Evolutionary conservation across 805 yeast genomes (phyloP), one percentile per base, ranked within the genome.

Genomic region (Candida easanensis): DNA sequence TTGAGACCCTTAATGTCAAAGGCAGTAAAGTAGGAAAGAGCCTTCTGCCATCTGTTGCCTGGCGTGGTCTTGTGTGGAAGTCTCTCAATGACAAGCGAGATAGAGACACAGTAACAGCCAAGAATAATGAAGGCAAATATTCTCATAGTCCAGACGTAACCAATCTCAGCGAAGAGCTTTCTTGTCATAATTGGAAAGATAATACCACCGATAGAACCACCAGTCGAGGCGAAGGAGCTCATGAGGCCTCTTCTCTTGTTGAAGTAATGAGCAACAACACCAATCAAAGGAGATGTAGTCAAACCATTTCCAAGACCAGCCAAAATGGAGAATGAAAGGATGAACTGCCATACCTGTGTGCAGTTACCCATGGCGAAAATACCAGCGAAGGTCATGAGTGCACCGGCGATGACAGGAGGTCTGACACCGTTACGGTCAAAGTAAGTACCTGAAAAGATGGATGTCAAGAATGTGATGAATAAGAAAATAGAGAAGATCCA

Each of bases 231-330:
- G 3, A 74, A 34, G 1, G 77, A 76, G 8, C 64, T 61, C 18
- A 80, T 82, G 41, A 69, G 62, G 2, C 84, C 88, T 54, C 88
- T 67, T 49, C 66, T 77, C 36, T 59, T 66, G 39, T 70, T 65
- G 54, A 82, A 83, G 76, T 85, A 83, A 50, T 82, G 88, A 22
- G 81, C 74, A 9, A 82, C 68, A 13, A 76, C 77, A 13, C 84
- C 77, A 7, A 82, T 62, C 27, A 77, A 59, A 1, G 88, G 87
- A 18, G 79, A 70, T 58, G 78, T 65, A 22, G 79, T 63, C 17
- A 79, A 58, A 2, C 83, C 83, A 39, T 72, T 70, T 0, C 85
- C 87, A 14, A 77, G 45, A 3, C 88, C 88, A 21, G 72, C 60
- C 17, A 72, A 57, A 0, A 82, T 45, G 4, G 80, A 73, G 52